Evolutionary conservation across 345 rosid species (phyloP), one percentile per base, ranked within the genome.

Genomic region (Carallia brachiata): DNA sequence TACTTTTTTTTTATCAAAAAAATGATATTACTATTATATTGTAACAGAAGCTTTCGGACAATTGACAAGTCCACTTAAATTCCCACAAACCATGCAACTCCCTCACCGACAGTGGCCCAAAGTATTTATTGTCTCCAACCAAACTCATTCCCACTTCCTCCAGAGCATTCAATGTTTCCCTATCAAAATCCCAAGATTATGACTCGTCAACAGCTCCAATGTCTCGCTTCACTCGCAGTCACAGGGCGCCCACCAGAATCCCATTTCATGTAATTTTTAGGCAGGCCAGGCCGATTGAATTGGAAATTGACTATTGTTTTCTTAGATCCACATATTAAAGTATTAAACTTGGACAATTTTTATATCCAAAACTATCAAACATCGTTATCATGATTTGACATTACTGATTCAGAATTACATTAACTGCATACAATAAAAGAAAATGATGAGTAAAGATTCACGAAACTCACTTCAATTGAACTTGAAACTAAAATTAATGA

Each of bases 181-280:
- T 47, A 2, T 36, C 36, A 64, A 72, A 64, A 15, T 18, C 6
- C 6, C 55, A 23, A 47, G 65, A 65, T 31, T 54, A 44, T 19
- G 63, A 64, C 64, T n/a, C 47, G 27, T 18, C 75, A 64, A 15
- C 64, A 40, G 56, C 62, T 66, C 58, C 44, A 36, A 31, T n/a
- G 39, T 4, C 55, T 54, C 62, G 8, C 27, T 32, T 6, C 19
- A 30, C 62, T 61, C 48, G 19, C 15, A 48, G 15, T 15, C 16
- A 0, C 9, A 16, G 40, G 55, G 10, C 19, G 8, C 37, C 50
- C 32, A 47, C 36, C 60, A 57, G 58, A 15, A 0, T 13, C 8
- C 65, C 60, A 72, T 69, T 36, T 15, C 15, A 3, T 54, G 10
- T 0, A 1, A 61, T 18, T 56, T 64, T 64, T 59, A 36, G 18